A percentile compares a stretch with the other conserved stretches of the same genome.
Conservation (phyloP, 2,329 filamentous ascomycete species). For the Sporothrix schenckii region DNA sequence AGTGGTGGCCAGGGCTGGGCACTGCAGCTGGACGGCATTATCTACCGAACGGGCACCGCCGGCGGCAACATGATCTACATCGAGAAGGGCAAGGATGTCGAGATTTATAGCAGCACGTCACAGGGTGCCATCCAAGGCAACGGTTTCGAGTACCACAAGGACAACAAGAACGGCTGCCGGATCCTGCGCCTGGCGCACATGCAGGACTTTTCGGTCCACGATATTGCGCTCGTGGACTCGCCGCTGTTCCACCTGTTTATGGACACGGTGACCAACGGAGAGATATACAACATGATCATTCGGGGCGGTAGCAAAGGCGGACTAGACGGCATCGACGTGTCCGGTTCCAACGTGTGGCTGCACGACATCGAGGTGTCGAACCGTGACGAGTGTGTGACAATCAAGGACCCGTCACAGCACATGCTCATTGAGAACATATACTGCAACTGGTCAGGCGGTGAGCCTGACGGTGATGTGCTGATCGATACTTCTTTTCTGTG, state of each 20-base stretch:
- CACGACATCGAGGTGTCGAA: constrained; percentile 65
- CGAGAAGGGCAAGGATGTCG: constrained; percentile 47
- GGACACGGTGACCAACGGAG: constrained; percentile 50
- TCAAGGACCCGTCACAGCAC: constrained; percentile 53
- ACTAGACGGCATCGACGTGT: constrained; percentile 61
- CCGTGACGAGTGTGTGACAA: constrained; percentile 56
- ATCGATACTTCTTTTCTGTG: not conserved
- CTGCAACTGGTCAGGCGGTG: constrained; percentile 61
- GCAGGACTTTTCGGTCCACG: constrained; percentile 53
- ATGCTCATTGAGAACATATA: constrained; percentile 63
- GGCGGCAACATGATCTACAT: constrained; percentile 40
- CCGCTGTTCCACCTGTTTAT: constrained; percentile 38
- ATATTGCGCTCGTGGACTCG: constrained; percentile 52
- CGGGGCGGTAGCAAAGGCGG: constrained; percentile 55
- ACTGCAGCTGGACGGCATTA: constrained; percentile 36
- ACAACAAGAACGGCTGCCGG: constrained; percentile 46
- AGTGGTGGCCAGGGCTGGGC: constrained; percentile 33
- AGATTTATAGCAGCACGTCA: constrained; percentile 49
- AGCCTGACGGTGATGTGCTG: not conserved
- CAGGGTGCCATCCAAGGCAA: constrained; percentile 55
- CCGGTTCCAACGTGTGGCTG: constrained; percentile 58
- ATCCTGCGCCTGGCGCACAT: constrained; percentile 51
- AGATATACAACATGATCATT: constrained; percentile 59
- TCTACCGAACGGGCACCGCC: constrained; percentile 35
- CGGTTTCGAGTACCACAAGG: constrained; percentile 52